phyloP scores from a whole-genome alignment of 805 yeast species.

The Hanseniaspora thailandica region DNA sequence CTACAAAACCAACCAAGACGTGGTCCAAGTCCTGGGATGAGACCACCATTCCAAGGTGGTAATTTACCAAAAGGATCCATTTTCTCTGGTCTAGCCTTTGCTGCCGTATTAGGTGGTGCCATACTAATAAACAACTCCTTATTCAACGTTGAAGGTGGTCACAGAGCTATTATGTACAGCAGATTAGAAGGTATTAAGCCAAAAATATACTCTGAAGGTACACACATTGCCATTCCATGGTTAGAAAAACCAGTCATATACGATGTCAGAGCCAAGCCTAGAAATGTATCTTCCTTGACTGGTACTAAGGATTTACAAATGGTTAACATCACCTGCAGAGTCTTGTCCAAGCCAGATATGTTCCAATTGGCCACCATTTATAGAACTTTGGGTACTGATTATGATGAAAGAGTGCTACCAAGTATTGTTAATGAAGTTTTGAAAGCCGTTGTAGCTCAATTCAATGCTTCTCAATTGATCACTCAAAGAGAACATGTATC shows the following conservation, averaged over 20 bases:
- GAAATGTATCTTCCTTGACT: slow-evolving; percentile 88
- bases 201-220: slow-evolving; percentile 79
- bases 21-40: not conserved
- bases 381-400: slow-evolving; percentile 87
- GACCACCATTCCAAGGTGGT: slow-evolving; percentile 17
- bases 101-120: slow-evolving; percentile 49
- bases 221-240: slow-evolving; percentile 91
- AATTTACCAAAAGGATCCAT: slow-evolving; percentile 41
- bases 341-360: slow-evolving; percentile 77
- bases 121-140: slow-evolving; percentile 44
- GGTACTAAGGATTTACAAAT: slow-evolving; percentile 98
- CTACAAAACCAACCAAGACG: slow-evolving; percentile 7
- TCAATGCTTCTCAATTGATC: slow-evolving; percentile 93
- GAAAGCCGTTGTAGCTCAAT: slow-evolving; percentile 94
- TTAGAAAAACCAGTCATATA: slow-evolving; percentile 82
- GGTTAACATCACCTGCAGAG: slow-evolving; percentile 99
- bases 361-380: slow-evolving; percentile 68
- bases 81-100: slow-evolving; percentile 52
- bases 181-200: slow-evolving; percentile 77
- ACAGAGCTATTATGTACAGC: slow-evolving; percentile 88
- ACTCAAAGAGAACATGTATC: slow-evolving; percentile 98
- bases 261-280: slow-evolving; percentile 94
- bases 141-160: slow-evolving; percentile 96
- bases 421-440: slow-evolving; percentile 96
- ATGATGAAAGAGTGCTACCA: slow-evolving; percentile 93